A percentile compares a stretch with the other conserved stretches of the same genome.
phyloP scores from a whole-genome alignment of 169 alveolate species.

The Cryptosporidium felis region DNA sequence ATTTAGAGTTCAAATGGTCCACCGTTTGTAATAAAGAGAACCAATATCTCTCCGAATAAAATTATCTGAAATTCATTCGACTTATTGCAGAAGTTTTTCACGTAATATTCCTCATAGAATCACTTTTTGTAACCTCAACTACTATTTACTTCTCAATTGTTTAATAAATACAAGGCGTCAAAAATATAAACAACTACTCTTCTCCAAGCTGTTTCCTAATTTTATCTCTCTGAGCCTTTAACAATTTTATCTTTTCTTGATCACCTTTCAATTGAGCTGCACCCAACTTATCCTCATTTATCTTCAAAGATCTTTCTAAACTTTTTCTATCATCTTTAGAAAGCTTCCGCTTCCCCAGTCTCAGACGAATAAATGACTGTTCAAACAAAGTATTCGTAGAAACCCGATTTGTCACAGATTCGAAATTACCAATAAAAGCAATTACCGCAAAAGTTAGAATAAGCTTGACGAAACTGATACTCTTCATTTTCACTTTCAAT shows the following conservation, averaged over 20 bases:
- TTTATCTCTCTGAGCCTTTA: background rate
- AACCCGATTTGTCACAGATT: background rate
- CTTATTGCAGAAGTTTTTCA: too few relatives aligned
- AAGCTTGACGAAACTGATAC: background rate
- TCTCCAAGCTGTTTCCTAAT: background rate
- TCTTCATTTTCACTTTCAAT: background rate
- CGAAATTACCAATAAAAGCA: background rate
- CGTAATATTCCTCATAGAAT: too few relatives aligned
- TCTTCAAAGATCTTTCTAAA: background rate
- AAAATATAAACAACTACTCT: too few relatives aligned
- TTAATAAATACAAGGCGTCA: too few relatives aligned
- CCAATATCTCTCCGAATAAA: too few relatives aligned
- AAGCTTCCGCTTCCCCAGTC: background rate
- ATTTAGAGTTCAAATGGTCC: too few relatives aligned
- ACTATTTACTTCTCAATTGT: too few relatives aligned
- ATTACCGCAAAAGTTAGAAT: background rate
- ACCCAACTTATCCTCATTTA: background rate
- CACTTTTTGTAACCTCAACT: too few relatives aligned
- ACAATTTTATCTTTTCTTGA: background rate
- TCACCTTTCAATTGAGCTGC: background rate
- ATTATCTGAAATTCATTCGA: too few relatives aligned
- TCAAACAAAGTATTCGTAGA: background rate
- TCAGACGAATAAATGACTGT: conserved; percentile 4
- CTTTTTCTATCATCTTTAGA: background rate
- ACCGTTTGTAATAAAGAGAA: too few relatives aligned